These are phyloP conservation scores for Xylaria sp. DNA, from an alignment of 2,329 filamentous ascomycete species.

Conservation along the genomic window DNA sequence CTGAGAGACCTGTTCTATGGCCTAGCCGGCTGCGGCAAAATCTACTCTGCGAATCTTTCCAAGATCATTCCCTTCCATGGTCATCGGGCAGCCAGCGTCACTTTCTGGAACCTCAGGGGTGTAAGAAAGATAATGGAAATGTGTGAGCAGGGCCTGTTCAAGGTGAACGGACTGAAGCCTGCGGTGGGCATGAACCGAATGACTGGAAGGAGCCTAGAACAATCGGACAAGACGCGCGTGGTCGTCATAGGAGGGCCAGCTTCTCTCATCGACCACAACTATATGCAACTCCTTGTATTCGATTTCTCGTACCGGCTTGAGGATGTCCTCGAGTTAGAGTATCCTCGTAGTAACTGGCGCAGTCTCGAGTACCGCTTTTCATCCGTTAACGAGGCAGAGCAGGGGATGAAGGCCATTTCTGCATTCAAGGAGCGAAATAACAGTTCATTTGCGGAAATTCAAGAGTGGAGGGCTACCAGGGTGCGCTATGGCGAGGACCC, in stretches of 20 bases:
- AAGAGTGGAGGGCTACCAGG: background rate
- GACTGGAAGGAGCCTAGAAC: background rate
- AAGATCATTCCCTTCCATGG: background rate
- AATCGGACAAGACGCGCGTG: slow-evolving; percentile 2
- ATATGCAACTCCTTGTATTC: background rate
- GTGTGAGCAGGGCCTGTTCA: background rate
- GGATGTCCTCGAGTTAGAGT: background rate
- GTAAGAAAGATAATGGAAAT: background rate
- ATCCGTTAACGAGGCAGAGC: background rate
- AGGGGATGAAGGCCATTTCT: background rate
- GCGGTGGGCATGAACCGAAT: background rate
- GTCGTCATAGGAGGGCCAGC: background rate
- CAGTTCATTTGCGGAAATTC: too few species aligned
- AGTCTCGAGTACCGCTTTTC: slow-evolving; percentile 12
- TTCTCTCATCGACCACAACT: background rate
- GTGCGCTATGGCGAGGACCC: background rate
- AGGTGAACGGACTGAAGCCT: background rate
- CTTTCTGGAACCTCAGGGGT: background rate
- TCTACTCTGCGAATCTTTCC: background rate
- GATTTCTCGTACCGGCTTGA: background rate
- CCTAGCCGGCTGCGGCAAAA: slow-evolving; percentile 4
- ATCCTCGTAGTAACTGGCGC: background rate
- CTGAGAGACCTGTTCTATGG: background rate
- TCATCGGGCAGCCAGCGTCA: background rate
- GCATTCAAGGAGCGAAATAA: background rate